Evolutionary conservation across 2,329 filamentous ascomycete genomes (phyloP), one percentile per base, ranked within the genome.

Genomic region (Ceratocystis harringtonii): DNA sequence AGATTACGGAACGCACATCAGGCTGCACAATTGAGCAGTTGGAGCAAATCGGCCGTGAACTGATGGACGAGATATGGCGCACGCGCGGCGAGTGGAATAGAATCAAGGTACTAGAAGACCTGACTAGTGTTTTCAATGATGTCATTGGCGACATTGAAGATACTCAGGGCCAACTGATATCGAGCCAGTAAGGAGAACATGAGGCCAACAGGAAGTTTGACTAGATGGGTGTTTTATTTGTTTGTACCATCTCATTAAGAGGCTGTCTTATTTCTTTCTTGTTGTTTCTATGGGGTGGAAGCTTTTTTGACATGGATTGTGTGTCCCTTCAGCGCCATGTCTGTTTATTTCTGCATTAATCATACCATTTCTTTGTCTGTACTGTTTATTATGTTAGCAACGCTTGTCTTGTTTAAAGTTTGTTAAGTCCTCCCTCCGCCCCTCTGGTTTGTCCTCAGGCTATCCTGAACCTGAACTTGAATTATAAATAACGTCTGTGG

Each of bases 21-120:
- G 90, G 89, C 0, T 89, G 89, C 73, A 89, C 87, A 0, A 89
- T 99, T 63, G 94, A 99, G 76, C 92, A 99, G 74, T 78, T 99
- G 22, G 92, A 97, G 78, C 92, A 97, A 75, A 86, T 96, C 73
- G 92, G 92, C 73, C 87, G 91, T 6, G 85, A 87, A 69, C 78
- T 97, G 69, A 97, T 97, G 92, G 88, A 92, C 68, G 84, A 86
- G 69, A 82, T 97, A 57, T 99, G 94, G 94, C 81, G 80, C 68
- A 82, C 82, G 68, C 82, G 91, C 62, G 81, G 84, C 61, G 86
- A 95, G 71, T 94, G 89, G 84, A 94, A 99, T 75, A 84, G 94
- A 55, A 86, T 85, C 70, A 80, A 81, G 70, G 91, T 96, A 15
- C 80, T 86, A 15, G 77, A 77, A 58, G 77, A 79, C 45, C 80